Evolutionary conservation across 2,329 filamentous ascomycete genomes (phyloP).

Genomic region (Penicillium sp.): DNA sequence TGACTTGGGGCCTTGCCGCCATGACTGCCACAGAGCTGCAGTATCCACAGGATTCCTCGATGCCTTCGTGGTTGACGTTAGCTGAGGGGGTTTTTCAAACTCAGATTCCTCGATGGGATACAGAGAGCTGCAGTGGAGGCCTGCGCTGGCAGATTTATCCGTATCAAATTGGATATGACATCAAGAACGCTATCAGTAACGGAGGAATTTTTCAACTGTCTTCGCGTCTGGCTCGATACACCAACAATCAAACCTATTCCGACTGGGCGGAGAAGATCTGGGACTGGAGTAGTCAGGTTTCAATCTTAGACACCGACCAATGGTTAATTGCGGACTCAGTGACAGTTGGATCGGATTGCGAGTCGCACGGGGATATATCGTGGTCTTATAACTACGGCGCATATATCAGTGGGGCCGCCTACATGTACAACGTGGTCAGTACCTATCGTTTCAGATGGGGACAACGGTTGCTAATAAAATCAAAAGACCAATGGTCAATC

Average conservation of each 20-base stretch:
- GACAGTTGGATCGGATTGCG: constrained; percentile 52
- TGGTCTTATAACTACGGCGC: constrained; percentile 59
- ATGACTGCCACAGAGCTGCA: constrained; percentile 73
- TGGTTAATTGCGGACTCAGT: constrained; percentile 8
- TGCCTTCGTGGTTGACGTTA: constrained; percentile 33
- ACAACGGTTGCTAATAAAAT: not conserved
- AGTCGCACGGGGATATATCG: constrained; percentile 48
- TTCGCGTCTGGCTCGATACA: constrained; percentile 12
- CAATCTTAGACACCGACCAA: constrained; percentile 1
- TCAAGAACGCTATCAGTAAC: constrained; percentile 11
- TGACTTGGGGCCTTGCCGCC: constrained; percentile 69
- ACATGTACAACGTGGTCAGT: constrained; percentile 1
- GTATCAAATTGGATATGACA: constrained; percentile 35
- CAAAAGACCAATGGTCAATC: constrained; percentile 33
- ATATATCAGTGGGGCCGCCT: constrained; percentile 37
- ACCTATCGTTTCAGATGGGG: not conserved
- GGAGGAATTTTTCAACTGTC: constrained; percentile 15
- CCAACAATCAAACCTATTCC: constrained; percentile 13
- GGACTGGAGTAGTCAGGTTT: constrained; percentile 11
- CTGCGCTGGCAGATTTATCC: constrained; percentile 14
- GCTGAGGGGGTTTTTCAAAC: constrained; percentile 14
- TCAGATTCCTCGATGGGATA: constrained; percentile 14
- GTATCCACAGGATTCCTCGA: constrained; percentile 64
- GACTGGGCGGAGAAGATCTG: constrained; percentile 17
- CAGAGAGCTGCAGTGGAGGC: constrained; percentile 7